A percentile compares a stretch with the other conserved stretches of the same genome.
These are phyloP conservation scores for Pinus tabuliformis DNA, from an alignment of 75 land plant species.

Conservation along the genomic window DNA sequence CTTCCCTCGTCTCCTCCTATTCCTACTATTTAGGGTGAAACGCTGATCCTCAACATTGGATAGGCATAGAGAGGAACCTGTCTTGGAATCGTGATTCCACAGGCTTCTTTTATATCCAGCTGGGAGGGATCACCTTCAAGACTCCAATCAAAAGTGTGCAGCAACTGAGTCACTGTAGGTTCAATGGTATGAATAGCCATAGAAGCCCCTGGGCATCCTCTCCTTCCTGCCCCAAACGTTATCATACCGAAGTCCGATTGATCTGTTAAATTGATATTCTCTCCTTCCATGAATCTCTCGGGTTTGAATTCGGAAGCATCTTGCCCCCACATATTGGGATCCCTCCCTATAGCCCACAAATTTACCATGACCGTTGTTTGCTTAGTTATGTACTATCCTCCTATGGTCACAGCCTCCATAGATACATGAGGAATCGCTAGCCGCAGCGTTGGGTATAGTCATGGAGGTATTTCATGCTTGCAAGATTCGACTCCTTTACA, in stretches of 20 bases:
- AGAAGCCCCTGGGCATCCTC: conserved; percentile 22
- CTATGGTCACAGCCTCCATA: background rate
- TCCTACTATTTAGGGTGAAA: too few species aligned
- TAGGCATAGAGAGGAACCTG: background rate
- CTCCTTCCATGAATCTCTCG: background rate
- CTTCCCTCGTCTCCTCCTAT: too few species aligned
- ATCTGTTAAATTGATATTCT: background rate
- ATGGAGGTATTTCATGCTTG: conserved; percentile 3
- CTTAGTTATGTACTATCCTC: background rate
- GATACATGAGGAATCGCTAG: background rate
- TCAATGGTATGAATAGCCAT: conserved; percentile 9
- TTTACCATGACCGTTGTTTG: background rate
- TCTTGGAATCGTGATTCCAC: background rate
- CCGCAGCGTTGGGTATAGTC: background rate
- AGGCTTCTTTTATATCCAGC: background rate
- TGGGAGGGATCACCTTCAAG: conserved; percentile 4
- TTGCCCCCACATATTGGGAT: background rate
- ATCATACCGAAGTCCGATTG: conserved; percentile 9
- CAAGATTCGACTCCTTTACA: conserved; percentile 11
- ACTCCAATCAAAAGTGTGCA: conserved; percentile 19
- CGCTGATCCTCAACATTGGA: background rate
- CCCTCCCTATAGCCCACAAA: background rate
- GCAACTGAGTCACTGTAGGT: conserved; percentile 1
- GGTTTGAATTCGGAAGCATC: background rate
- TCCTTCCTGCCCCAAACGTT: conserved; percentile 21